Evolutionary conservation across 371 early-diverging fungal species (phyloP).

Genomic region (Apophysomyces sp.): DNA sequence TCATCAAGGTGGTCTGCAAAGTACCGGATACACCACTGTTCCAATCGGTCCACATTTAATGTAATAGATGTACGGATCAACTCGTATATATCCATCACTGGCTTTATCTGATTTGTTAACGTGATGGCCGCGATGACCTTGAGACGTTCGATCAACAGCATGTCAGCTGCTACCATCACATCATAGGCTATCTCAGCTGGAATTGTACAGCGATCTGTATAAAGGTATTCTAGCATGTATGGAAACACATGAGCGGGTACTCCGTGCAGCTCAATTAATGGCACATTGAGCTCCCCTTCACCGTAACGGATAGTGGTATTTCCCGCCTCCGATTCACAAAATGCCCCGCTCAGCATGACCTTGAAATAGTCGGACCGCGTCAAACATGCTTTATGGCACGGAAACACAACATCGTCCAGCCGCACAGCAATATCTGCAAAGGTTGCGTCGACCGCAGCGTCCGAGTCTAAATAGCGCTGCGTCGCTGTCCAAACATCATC

Average conservation of each 20-base stretch:
- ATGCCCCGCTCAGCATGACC: constrained; percentile 27
- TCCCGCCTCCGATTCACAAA: constrained; percentile 22
- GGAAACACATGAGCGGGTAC: constrained; percentile 22
- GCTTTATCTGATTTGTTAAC: constrained; percentile 23
- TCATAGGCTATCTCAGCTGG: constrained; percentile 31
- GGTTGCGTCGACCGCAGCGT: neutral
- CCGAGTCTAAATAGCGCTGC: neutral
- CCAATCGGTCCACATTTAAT: constrained; percentile 32
- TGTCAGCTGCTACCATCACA: constrained; percentile 29
- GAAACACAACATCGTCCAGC: constrained; percentile 26
- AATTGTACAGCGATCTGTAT: constrained; percentile 39
- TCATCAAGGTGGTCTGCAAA: constrained; percentile 35
- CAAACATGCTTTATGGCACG: constrained; percentile 32
- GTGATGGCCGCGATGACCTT: constrained; percentile 35
- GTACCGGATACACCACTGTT: constrained; percentile 38
- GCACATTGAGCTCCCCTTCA: constrained; percentile 5
- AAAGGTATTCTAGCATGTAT: constrained; percentile 34
- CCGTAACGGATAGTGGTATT: constrained; percentile 4
- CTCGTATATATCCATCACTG: constrained; percentile 27
- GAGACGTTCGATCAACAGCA: constrained; percentile 29
- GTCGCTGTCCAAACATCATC: neutral
- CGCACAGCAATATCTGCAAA: constrained; percentile 34
- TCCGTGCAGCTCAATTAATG: constrained; percentile 24
- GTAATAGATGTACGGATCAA: constrained; percentile 25
- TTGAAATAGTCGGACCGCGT: constrained; percentile 39